Percentiles rank a stretch among this genome's conserved stretches.
Conservation (phyloP, 164 flowering plant species). For the Liriodendron chinense region DNA sequence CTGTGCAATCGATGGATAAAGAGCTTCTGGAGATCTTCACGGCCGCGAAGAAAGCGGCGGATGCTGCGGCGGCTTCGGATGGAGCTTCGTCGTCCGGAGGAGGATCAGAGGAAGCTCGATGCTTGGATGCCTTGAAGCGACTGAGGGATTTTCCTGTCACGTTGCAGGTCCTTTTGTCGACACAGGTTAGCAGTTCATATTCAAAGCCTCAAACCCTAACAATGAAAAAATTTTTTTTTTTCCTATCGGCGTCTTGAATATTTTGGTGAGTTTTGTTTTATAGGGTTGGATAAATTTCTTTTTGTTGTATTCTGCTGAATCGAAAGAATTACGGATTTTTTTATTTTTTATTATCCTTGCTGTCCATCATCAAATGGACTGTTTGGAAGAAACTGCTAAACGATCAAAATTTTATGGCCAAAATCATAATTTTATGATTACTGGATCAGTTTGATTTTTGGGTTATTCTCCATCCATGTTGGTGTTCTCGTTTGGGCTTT, state of each 20-base stretch:
- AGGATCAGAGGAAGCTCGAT: conserved; percentile 58
- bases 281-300: not conserved
- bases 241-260: not conserved
- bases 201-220: not conserved
- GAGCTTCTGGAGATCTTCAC: conserved; percentile 78
- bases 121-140: conserved; percentile 61
- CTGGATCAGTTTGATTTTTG: no score
- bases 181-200: conserved; percentile 48
- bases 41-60: conserved; percentile 79
- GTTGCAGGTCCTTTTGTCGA: conserved; percentile 60
- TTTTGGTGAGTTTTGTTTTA: not conserved
- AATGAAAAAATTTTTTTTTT: no score
- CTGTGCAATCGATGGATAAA: conserved; percentile 47
- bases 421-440: no score
- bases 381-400: no score
- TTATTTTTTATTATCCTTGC: not conserved
- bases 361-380: no score
- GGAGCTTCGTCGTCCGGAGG: conserved; percentile 24
- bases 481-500: not conserved
- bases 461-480: not conserved
- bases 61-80: conserved; percentile 40
- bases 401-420: no score
- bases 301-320: not conserved
- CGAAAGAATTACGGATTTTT: not conserved
- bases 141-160: conserved; percentile 67